Percentiles rank a stretch among this genome's conserved stretches.
These are phyloP conservation scores for Pleurotus platypus DNA, from an alignment of 768 basidiomycete genomes.

Conservation along the genomic window DNA sequence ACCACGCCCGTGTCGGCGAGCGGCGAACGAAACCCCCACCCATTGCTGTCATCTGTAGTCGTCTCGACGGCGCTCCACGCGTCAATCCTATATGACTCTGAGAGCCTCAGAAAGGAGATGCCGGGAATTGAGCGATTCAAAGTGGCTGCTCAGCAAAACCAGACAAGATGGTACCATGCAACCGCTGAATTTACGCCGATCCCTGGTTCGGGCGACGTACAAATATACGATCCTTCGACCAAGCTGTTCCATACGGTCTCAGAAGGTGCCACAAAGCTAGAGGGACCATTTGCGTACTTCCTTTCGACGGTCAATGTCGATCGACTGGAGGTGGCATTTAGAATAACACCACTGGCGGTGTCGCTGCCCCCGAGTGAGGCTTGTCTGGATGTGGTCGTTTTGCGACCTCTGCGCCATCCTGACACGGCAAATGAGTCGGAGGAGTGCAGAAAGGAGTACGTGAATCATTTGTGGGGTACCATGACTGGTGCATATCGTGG, in stretches of 20 bases:
- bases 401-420: conserved; percentile 70
- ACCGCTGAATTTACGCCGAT: conserved; percentile 53
- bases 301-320: conserved; percentile 80
- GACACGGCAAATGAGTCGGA: conserved; percentile 35
- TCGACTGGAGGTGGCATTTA: conserved; percentile 80
- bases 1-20: conserved; percentile 39
- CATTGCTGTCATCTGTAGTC: conserved; percentile 69
- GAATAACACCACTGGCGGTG: conserved; percentile 64
- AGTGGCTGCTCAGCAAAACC: conserved; percentile 76
- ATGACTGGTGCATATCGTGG: conserved; percentile 72
- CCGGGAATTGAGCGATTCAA: conserved; percentile 88
- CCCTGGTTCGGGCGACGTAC: conserved; percentile 34
- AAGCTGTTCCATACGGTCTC: conserved; percentile 39
- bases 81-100: conserved; percentile 78
- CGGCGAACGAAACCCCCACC: conserved; percentile 16
- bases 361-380: conserved; percentile 37
- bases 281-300: conserved; percentile 87
- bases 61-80: conserved; percentile 86
- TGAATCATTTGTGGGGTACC: conserved; percentile 47
- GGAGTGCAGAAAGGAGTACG: conserved; percentile 45
- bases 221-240: conserved; percentile 57
- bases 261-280: conserved; percentile 34
- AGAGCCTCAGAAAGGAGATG: conserved; percentile 59
- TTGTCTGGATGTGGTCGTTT: conserved; percentile 69
- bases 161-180: conserved; percentile 66